Conservation (phyloP, 352 stramenopile species). For the Pythium brachiatum region DNA sequence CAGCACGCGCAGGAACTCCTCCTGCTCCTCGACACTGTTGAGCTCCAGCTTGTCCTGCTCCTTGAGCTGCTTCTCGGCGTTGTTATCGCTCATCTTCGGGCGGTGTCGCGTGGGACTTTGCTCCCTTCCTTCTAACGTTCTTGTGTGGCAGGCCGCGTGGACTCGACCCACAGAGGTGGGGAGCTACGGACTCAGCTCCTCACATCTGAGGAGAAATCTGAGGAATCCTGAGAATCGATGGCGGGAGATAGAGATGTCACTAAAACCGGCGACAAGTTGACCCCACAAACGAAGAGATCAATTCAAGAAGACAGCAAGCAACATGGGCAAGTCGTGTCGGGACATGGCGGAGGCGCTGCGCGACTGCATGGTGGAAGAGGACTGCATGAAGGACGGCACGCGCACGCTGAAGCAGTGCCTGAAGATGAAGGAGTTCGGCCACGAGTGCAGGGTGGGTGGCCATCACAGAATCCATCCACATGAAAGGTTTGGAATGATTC, state of each 20-base stretch:
- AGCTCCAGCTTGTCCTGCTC: conserved; percentile 30
- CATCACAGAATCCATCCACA: not conserved
- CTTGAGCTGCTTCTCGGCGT: conserved; percentile 8
- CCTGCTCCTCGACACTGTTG: conserved; percentile 54
- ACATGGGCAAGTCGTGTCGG: conserved; percentile 80
- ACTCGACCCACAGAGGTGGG: not conserved
- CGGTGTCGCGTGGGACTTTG: not conserved
- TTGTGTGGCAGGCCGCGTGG: conserved; percentile 1
- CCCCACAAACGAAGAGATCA: not conserved
- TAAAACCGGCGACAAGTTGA: not conserved
- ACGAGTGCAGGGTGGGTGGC: conserved; percentile 66
- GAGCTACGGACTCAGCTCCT: conserved; percentile 3
- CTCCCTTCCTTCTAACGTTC: not conserved
- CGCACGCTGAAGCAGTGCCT: conserved; percentile 79
- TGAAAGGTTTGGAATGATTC: no score
- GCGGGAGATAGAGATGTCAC: not conserved
- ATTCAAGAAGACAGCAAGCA: not conserved
- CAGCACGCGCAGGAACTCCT: conserved; percentile 67
- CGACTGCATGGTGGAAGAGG: conserved; percentile 74
- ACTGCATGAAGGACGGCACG: conserved; percentile 77
- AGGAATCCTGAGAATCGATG: not conserved
- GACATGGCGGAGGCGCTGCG: conserved; percentile 80
- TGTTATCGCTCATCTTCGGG: conserved; percentile 13
- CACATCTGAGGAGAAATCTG: not conserved
- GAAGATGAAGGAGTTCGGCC: conserved; percentile 51